Evolutionary conservation across 192 early-diverging fungal genomes (phyloP), one percentile per base, ranked within the genome.

Genomic region (Jimgerdemannia flammicorona): DNA sequence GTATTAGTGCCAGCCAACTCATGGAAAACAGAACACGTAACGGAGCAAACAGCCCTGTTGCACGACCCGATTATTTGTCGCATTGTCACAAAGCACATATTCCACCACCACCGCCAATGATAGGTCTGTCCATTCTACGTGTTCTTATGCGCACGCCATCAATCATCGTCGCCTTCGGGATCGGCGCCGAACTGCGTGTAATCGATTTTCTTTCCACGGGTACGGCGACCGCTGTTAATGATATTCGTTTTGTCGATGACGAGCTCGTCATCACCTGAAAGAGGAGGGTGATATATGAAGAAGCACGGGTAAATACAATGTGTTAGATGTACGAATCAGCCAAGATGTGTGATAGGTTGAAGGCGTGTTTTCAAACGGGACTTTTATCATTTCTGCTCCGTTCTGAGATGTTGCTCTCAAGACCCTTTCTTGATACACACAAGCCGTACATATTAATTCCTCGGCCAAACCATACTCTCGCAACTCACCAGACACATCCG

Each of bases 141-240:
- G 49, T 59, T 59, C 49, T 10, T 14, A 6, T 59, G 49, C 49
- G 49, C 49, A 59, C 2, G 0, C 14, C 6, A 59, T 68, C 40
- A 68, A 40, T 79, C 78, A 9, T 86, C 83, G 4, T 84, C 83
- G 43, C 83, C 85, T 4, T 77, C 79, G 19, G 82, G 81, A 78
- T 81, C 88, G 70, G 89, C 92, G 68, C 91, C 87, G 78, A 93
- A 92, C 77, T 91, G 83, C 17, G 86, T 85, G 76, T 83, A 93
- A 78, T 93, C 92, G 76, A 93, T 89, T 81, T 88, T 91, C 70
- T 86, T 87, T 14, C 92, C 92, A 59, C 92, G 79, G 18, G 91
- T 93, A 43, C 92, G 83, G 71, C 92, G 84, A 29, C 90, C 87
- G 29, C 79, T 78, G 44, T 76, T 75, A 72, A 93, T 93, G 73